A percentile compares a stretch with the other conserved stretches of the same genome.
phyloP scores from a whole-genome alignment of 176 grass and related monocot genomes.

The Coix lacrymajobi region DNA sequence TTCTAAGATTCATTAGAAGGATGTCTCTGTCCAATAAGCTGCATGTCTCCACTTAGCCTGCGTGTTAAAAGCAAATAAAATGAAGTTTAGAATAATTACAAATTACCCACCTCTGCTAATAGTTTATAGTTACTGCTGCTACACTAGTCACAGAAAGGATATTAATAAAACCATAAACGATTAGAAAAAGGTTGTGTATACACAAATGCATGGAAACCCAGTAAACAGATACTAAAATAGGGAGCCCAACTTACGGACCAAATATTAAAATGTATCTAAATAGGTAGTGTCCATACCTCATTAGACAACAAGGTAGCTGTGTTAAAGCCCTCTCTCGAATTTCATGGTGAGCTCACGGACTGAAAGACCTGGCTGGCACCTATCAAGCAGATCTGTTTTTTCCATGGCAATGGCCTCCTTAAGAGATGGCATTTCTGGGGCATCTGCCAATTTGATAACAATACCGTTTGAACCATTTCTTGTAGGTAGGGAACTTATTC shows the following conservation, averaged over 20 bases:
- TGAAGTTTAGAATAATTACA: neutral
- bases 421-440: conserved; percentile 32
- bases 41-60: conserved; percentile 73
- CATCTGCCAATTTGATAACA: conserved; percentile 44
- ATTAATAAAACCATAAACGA: neutral
- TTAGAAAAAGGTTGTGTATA: neutral
- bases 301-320: conserved; percentile 71
- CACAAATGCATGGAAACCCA: neutral
- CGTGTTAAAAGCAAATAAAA: conserved; percentile 8
- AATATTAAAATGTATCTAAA: neutral
- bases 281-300: conserved; percentile 35
- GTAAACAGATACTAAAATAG: neutral
- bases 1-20: conserved; percentile 73
- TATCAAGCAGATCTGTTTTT: conserved; percentile 43
- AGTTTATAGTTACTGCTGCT: neutral
- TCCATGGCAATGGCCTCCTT: conserved; percentile 73
- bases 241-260: neutral
- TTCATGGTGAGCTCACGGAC: conserved; percentile 75
- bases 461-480: conserved; percentile 51
- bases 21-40: conserved; percentile 57
- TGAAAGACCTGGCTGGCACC: conserved; percentile 54
- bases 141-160: neutral
- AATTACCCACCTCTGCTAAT: neutral
- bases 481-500: conserved; percentile 62
- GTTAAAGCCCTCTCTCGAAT: conserved; percentile 79